Conservation (phyloP, 768 basidiomycete species). For the Candolleomyces efflorescens region DNA sequence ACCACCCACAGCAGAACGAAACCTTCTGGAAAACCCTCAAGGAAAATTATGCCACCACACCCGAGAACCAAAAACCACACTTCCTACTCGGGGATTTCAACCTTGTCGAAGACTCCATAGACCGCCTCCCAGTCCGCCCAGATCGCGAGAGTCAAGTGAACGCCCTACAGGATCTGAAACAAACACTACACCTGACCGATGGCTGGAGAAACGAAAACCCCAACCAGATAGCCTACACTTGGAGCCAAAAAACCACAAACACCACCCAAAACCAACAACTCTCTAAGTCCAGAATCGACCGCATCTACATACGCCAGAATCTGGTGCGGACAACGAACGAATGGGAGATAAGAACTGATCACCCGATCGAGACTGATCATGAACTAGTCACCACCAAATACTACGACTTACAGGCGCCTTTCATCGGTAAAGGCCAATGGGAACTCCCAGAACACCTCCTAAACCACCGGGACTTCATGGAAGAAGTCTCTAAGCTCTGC, state of each 20-base stretch:
- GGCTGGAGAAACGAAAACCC: conserved; percentile 29
- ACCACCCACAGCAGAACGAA: conserved; percentile 18
- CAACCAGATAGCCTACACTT: conserved; percentile 20
- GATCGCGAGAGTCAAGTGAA: conserved; percentile 1
- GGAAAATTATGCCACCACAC: neutral
- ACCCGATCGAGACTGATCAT: neutral
- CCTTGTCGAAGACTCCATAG: conserved; percentile 32
- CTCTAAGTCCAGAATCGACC: neutral
- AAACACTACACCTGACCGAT: conserved; percentile 16
- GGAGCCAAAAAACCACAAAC: conserved; percentile 5
- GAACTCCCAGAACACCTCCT: too few species aligned
- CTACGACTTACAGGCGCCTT: too few species aligned
- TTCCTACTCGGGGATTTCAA: conserved; percentile 39
- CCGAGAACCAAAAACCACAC: conserved; percentile 18
- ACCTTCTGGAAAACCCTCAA: conserved; percentile 23
- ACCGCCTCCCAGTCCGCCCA: conserved; percentile 22
- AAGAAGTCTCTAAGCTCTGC: too few species aligned
- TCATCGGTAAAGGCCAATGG: too few species aligned
- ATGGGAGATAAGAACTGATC: neutral
- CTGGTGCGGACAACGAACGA: neutral
- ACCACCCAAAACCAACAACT: too few species aligned
- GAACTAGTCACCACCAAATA: too few species aligned
- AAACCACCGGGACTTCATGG: too few species aligned
- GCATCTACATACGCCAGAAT: neutral
- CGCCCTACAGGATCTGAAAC: conserved; percentile 19